Conservation (phyloP, 208 protist species). For the Crithidia fasciculata region DNA sequence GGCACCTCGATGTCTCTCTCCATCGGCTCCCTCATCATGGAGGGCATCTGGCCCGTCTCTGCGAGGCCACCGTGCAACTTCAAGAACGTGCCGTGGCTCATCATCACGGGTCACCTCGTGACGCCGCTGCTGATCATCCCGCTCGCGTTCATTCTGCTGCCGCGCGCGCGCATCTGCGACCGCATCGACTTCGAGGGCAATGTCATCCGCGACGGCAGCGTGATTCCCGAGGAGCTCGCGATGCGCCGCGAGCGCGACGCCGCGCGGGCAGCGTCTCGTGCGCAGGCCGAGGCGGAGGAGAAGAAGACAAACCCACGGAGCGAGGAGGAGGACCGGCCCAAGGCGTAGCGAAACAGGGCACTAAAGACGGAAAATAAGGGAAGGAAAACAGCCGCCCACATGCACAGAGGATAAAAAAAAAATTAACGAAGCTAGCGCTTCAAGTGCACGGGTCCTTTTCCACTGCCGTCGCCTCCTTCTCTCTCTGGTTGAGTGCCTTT, state of each 20-base stretch:
- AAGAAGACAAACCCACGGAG: neutral
- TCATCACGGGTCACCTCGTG: conserved; percentile 67
- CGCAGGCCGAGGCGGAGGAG: conserved; percentile 6
- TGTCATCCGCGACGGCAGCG: conserved; percentile 36
- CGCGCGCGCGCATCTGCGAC: conserved; percentile 55
- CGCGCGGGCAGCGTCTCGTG: neutral
- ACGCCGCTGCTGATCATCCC: conserved; percentile 66
- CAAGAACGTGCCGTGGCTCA: conserved; percentile 57
- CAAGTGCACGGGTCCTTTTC: neutral
- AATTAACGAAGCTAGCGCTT: neutral
- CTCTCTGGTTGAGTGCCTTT: neutral
- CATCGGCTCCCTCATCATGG: conserved; percentile 61
- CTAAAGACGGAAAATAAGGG: conserved; percentile 3
- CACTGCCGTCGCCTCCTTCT: neutral
- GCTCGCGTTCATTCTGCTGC: conserved; percentile 67
- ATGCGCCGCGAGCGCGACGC: conserved; percentile 3
- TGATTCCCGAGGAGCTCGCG: conserved; percentile 4
- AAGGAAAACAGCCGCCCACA: neutral
- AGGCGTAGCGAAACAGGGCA: neutral
- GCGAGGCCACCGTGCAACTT: conserved; percentile 63
- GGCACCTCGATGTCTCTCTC: conserved; percentile 50
- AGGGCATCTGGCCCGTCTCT: conserved; percentile 46
- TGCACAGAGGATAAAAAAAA: neutral
- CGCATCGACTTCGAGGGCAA: conserved; percentile 46
- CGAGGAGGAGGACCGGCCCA: neutral